A percentile compares a stretch with the other conserved stretches of the same genome.
Evolutionary conservation across 2,329 filamentous ascomycete species (phyloP).

Genomic region (Fusarium gaditjirri): DNA sequence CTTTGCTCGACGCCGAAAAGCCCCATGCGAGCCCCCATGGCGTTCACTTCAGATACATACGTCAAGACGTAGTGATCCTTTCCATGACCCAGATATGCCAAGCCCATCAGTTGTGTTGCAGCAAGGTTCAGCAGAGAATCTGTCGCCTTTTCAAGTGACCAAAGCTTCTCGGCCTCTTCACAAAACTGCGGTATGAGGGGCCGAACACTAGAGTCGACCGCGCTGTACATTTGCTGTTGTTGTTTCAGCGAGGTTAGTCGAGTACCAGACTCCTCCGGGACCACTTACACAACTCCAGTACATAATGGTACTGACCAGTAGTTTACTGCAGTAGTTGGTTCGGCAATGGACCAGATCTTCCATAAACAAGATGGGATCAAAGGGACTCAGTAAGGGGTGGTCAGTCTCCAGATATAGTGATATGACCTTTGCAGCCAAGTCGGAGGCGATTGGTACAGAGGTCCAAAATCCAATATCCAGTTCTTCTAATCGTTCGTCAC

Average conservation of each 20-base stretch:
- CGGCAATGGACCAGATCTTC: slow-evolving; percentile 45
- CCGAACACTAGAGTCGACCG: neutral
- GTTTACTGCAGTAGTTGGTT: slow-evolving; percentile 1
- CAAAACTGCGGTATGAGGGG: slow-evolving; percentile 4
- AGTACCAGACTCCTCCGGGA: neutral
- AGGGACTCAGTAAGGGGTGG: slow-evolving; percentile 51
- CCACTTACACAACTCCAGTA: slow-evolving; percentile 31
- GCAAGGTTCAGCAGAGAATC: slow-evolving; percentile 44
- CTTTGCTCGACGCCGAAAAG: slow-evolving; percentile 42
- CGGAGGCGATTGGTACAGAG: slow-evolving; percentile 43
- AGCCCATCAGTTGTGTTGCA: slow-evolving; percentile 48
- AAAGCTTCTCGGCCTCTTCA: slow-evolving; percentile 18
- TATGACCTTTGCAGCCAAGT: slow-evolving; percentile 48
- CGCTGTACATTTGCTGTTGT: slow-evolving; percentile 25
- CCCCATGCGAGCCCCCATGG: slow-evolving; percentile 46
- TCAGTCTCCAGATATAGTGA: slow-evolving; percentile 53
- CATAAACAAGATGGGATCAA: slow-evolving; percentile 51
- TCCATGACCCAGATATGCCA: slow-evolving; percentile 50
- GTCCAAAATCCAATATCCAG: slow-evolving; percentile 51
- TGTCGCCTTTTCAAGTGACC: slow-evolving; percentile 8
- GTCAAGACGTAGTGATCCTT: slow-evolving; percentile 49
- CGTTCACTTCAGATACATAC: slow-evolving; percentile 45
- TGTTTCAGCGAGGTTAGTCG: neutral
- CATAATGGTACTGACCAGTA: slow-evolving; percentile 13
- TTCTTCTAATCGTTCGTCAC: slow-evolving; percentile 45